Evolutionary conservation across 495 filamentous ascomycete species (phyloP), one percentile per base, ranked within the genome.

Genomic region (Pyronema domesticum): DNA sequence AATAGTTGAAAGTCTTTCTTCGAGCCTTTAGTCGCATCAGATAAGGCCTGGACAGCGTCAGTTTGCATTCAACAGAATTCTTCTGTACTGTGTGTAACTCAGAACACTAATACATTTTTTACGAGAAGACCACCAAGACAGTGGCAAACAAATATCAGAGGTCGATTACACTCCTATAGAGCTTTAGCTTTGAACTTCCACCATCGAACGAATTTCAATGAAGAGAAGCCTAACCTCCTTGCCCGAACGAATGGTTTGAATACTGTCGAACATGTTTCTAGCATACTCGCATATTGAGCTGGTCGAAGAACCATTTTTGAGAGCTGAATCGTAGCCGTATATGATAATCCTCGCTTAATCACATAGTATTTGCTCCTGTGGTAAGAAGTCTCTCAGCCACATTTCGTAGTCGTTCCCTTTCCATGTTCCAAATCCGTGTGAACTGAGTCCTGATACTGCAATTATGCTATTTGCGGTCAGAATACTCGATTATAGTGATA

Each of bases 141-240:
- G 57, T 68, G 68, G 0, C 63, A 63, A 30, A 69, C 55, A 44
- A 70, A 70, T 0, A 69, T 65, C 13, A 71, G 62, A 1, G 68
- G 68, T 13, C 58, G 58, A 34, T 47, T 14, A 1, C 11, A 10
- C 30, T 57, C 43, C 23, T 40, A 11, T 13, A 11, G 8, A 46
- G 44, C 6, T 4, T 40, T 7, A 40, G 37, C 37, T 7, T n/a
- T 40, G 30, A 8, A 10, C 7, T 36, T 18, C 53, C 11, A n/a
- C n/a, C n/a, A n/a, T n/a, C n/a, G n/a, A n/a, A n/a, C n/a, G n/a
- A n/a, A 54, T 34, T 37, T 17, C 11, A 11, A 23, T 19, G 11
- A 3, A 17, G 1, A 43, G 43, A 13, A 9, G 17, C 17, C 0
- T 30, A 7, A n/a, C 11, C 11, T 7, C 43, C 8, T 9, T 7